phyloP scores from a whole-genome alignment of 2,329 filamentous ascomycete species.

The Rhytidhysteron rufulum region DNA sequence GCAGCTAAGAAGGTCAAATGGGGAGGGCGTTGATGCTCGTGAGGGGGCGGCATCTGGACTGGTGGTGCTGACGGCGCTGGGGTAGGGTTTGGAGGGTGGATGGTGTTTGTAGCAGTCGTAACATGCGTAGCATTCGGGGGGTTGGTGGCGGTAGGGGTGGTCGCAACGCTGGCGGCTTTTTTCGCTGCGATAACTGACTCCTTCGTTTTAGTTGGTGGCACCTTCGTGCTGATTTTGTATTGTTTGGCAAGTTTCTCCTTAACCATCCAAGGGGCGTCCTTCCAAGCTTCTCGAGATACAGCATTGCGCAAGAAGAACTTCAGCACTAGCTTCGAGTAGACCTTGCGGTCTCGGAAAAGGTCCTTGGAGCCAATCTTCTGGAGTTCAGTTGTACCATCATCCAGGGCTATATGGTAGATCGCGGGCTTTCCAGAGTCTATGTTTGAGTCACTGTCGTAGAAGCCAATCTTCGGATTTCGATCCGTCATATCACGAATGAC shows the following conservation, averaged over 20 bases:
- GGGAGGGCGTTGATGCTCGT: constrained; percentile 32
- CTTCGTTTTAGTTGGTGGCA: constrained; percentile 53
- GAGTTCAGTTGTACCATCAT: constrained; percentile 41
- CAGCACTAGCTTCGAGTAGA: constrained; percentile 92
- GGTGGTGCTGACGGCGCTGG: neutral
- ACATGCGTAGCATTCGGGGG: constrained; percentile 46
- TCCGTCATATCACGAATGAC: constrained; percentile 28
- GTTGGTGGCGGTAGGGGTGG: constrained; percentile 1
- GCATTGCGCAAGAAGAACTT: constrained; percentile 94
- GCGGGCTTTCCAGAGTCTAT: constrained; percentile 9
- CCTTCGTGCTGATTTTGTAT: constrained; percentile 82
- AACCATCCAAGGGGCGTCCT: constrained; percentile 93
- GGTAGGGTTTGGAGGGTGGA: constrained; percentile 29
- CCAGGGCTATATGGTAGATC: constrained; percentile 29
- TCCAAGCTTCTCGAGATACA: constrained; percentile 88
- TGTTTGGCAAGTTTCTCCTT: constrained; percentile 78
- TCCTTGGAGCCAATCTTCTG: constrained; percentile 50
- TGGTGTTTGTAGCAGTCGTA: constrained; percentile 32
- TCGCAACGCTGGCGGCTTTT: constrained; percentile 65
- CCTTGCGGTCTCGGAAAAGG: constrained; percentile 80
- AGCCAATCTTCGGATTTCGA: constrained; percentile 1
- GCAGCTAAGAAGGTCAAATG: constrained; percentile 51
- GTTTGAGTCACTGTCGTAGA: neutral
- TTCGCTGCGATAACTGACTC: constrained; percentile 42
- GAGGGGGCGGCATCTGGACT: constrained; percentile 5